Evolutionary conservation across 2,329 filamentous ascomycete species (phyloP).

Genomic region (Daldinia sp.): DNA sequence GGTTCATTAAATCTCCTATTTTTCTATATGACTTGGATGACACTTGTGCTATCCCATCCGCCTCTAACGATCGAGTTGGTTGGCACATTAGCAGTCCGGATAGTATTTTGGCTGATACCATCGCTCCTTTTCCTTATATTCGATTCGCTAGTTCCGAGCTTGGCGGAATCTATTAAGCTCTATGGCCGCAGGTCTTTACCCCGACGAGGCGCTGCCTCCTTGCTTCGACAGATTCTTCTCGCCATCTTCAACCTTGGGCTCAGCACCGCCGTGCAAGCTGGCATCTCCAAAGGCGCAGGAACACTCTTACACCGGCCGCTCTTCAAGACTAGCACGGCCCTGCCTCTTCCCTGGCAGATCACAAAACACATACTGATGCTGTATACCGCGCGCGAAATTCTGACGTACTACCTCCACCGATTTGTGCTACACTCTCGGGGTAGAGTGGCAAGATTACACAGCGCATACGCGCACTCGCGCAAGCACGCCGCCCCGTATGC

Average conservation of each 20-base stretch:
- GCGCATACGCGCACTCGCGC: slow-evolving; percentile 64
- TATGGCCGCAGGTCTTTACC: slow-evolving; percentile 67
- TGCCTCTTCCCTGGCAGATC: slow-evolving; percentile 67
- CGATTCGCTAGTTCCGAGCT: slow-evolving; percentile 76
- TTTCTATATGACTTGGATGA: slow-evolving; percentile 92
- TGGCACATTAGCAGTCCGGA: slow-evolving; percentile 74
- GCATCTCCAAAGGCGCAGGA: slow-evolving; percentile 55
- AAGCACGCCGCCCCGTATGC: slow-evolving; percentile 67
- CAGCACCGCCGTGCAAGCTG: slow-evolving; percentile 59
- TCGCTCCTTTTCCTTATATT: slow-evolving; percentile 79
- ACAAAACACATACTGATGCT: slow-evolving; percentile 62
- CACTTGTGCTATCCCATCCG: slow-evolving; percentile 81
- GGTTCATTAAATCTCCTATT: slow-evolving; percentile 88
- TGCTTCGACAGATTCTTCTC: slow-evolving; percentile 56
- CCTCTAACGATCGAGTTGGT: slow-evolving; percentile 80
- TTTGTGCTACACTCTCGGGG: slow-evolving; percentile 70
- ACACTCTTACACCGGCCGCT: slow-evolving; percentile 55
- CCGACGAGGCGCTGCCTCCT: slow-evolving; percentile 54
- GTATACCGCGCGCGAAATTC: slow-evolving; percentile 63
- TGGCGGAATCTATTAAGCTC: slow-evolving; percentile 76
- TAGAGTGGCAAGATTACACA: slow-evolving; percentile 58
- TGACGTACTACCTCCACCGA: slow-evolving; percentile 82
- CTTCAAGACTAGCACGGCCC: slow-evolving; percentile 62
- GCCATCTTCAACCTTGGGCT: slow-evolving; percentile 61
- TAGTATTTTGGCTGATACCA: slow-evolving; percentile 79